Evolutionary conservation across 345 rosid species (phyloP).

Genomic region (Barbarea vulgaris): DNA sequence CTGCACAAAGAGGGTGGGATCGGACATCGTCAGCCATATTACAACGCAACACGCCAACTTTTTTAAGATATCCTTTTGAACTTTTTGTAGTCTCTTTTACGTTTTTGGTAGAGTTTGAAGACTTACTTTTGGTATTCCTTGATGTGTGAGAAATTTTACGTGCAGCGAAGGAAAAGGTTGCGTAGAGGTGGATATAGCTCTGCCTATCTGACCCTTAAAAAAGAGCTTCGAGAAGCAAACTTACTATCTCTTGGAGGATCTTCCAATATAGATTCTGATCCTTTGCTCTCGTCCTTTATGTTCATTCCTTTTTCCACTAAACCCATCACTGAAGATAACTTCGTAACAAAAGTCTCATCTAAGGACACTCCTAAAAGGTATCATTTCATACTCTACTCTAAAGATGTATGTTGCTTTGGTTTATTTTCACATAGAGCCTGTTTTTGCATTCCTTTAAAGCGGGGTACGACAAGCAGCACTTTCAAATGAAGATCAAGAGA

Average conservation of each 20-base stretch:
- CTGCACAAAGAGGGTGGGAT: slow-evolving; percentile 68
- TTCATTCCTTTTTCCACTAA: slow-evolving; percentile 41
- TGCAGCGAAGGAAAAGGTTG: slow-evolving; percentile 70
- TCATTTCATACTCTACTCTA: background rate
- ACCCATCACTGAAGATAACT: slow-evolving; percentile 41
- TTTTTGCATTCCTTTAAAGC: slow-evolving; percentile 36
- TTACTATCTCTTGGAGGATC: slow-evolving; percentile 73
- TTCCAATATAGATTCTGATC: slow-evolving; percentile 81
- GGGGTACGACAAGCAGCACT: slow-evolving; percentile 23
- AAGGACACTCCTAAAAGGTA: slow-evolving; percentile 53
- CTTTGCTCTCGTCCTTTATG: slow-evolving; percentile 81
- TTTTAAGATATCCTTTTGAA: slow-evolving; percentile 65
- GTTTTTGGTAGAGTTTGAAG: background rate
- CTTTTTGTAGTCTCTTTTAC: background rate
- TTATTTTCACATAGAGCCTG: background rate
- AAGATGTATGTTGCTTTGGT: background rate
- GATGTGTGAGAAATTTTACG: slow-evolving; percentile 48
- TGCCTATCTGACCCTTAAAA: slow-evolving; percentile 51
- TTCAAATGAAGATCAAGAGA: slow-evolving; percentile 58
- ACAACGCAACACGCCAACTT: slow-evolving; percentile 68
- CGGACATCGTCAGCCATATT: slow-evolving; percentile 70
- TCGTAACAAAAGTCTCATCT: slow-evolving; percentile 35
- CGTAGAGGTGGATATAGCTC: slow-evolving; percentile 60
- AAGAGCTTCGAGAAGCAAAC: slow-evolving; percentile 80
- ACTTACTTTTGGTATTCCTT: slow-evolving; percentile 48